Percentiles rank a stretch among this genome's conserved stretches.
Evolutionary conservation across 2,329 filamentous ascomycete genomes (phyloP).

Genomic region (Phialophora tarda): DNA sequence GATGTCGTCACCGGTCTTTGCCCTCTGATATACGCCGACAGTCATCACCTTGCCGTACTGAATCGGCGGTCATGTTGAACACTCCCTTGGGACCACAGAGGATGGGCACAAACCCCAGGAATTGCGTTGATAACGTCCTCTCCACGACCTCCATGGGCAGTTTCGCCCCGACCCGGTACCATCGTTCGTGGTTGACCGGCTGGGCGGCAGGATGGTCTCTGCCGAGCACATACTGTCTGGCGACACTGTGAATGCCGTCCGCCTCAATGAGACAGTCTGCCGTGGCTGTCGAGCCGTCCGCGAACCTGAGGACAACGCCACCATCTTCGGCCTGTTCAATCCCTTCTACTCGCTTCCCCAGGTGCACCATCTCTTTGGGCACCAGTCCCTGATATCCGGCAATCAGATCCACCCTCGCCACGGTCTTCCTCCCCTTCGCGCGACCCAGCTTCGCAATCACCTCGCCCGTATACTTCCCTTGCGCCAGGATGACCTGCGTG

Average conservation of each 20-base stretch:
- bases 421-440: conserved; percentile 19
- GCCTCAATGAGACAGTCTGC: conserved; percentile 47
- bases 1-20: background rate
- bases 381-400: conserved; percentile 8
- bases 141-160: conserved; percentile 12
- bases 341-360: background rate
- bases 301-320: background rate
- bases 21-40: background rate
- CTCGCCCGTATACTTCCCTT: conserved; percentile 8
- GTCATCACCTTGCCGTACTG: conserved; percentile 11
- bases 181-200: conserved; percentile 14
- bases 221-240: conserved; percentile 43
- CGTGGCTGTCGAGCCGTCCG: conserved; percentile 32
- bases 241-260: conserved; percentile 47
- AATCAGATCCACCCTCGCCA: conserved; percentile 6
- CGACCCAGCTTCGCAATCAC: conserved; percentile 12
- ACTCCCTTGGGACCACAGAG: conserved; percentile 5
- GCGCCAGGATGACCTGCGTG: conserved; percentile 12
- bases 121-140: conserved; percentile 6
- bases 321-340: background rate
- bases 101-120: conserved; percentile 12
- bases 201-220: conserved; percentile 10
- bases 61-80: conserved; percentile 11
- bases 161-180: background rate
- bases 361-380: conserved; percentile 1